Conservation (phyloP, 345 rosid genomes). For the Firmiana major region DNA sequence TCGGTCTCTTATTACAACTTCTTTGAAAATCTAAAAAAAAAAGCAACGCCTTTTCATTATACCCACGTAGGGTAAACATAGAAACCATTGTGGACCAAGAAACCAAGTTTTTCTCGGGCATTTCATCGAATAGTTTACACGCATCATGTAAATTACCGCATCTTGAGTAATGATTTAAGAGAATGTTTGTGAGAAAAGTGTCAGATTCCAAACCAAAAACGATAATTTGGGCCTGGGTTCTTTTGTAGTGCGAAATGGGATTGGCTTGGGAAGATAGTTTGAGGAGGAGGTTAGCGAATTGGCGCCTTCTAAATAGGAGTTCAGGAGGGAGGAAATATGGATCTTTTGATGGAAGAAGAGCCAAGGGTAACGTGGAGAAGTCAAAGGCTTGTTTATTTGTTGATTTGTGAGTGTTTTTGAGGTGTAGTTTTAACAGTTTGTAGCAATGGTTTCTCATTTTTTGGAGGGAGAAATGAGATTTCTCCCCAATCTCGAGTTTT, state of each 20-base stretch:
- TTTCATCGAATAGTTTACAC: constrained; percentile 50
- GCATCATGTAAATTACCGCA: constrained; percentile 28
- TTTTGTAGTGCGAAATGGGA: constrained; percentile 21
- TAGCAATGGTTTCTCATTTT: constrained; percentile 11
- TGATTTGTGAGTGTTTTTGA: neutral
- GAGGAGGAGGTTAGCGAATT: constrained; percentile 42
- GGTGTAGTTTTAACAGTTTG: neutral
- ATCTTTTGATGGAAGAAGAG: constrained; percentile 15
- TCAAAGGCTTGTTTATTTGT: neutral
- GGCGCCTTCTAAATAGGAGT: constrained; percentile 25
- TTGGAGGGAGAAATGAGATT: neutral
- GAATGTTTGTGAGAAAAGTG: constrained; percentile 41
- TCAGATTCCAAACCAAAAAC: constrained; percentile 42
- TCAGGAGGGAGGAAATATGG: constrained; percentile 18
- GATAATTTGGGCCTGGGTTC: constrained; percentile 43
- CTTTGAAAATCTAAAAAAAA: constrained; percentile 47
- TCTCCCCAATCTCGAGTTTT: neutral
- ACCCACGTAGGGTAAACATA: constrained; percentile 46
- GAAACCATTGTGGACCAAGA: constrained; percentile 79
- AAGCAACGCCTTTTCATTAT: constrained; percentile 36
- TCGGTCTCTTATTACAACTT: constrained; percentile 31
- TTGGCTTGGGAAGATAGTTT: constrained; percentile 21
- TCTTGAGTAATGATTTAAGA: constrained; percentile 31
- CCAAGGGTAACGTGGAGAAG: constrained; percentile 16
- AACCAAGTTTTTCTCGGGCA: constrained; percentile 54